Conservation (phyloP, 129 eudicot genomes). For the Mikania micrantha region DNA sequence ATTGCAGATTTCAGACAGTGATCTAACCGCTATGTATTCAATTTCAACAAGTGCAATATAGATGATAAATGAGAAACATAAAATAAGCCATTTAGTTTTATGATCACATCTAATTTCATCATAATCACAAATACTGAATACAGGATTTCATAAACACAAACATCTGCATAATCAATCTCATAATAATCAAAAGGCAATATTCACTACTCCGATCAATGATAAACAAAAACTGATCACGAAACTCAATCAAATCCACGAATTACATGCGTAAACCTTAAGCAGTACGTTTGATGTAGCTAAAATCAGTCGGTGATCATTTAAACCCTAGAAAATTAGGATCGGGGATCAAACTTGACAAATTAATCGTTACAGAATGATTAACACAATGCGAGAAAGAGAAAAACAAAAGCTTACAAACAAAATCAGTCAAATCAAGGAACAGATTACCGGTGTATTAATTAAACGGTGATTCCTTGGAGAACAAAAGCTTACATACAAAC, state of each 20-base stretch:
- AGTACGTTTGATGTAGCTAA: constrained; percentile 1
- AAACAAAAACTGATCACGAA: not conserved
- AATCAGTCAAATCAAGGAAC: not conserved
- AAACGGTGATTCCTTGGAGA: too few species aligned
- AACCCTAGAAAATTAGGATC: constrained; percentile 14
- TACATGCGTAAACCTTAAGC: constrained; percentile 25
- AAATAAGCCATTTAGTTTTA: not conserved
- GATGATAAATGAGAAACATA: not conserved
- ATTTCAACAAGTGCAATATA: not conserved
- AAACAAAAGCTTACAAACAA: not conserved
- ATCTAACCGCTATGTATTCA: not conserved
- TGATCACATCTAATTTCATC: constrained; percentile 7
- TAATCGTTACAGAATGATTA: constrained; percentile 6
- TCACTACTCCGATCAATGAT: constrained; percentile 7
- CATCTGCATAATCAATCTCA: not conserved
- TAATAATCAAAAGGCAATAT: not conserved
- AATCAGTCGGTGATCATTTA: constrained; percentile 12
- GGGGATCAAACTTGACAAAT: not conserved
- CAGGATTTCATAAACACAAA: constrained; percentile 5
- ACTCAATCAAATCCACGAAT: not conserved
- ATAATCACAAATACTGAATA: constrained; percentile 4
- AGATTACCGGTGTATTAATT: not conserved
- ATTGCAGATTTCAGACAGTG: not conserved
- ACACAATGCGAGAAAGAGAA: not conserved
- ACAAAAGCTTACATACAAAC: too few species aligned